Base-by-base conservation (phyloP, 2,329 filamentous ascomycete species). In the Penicillium decumbens region DNA sequence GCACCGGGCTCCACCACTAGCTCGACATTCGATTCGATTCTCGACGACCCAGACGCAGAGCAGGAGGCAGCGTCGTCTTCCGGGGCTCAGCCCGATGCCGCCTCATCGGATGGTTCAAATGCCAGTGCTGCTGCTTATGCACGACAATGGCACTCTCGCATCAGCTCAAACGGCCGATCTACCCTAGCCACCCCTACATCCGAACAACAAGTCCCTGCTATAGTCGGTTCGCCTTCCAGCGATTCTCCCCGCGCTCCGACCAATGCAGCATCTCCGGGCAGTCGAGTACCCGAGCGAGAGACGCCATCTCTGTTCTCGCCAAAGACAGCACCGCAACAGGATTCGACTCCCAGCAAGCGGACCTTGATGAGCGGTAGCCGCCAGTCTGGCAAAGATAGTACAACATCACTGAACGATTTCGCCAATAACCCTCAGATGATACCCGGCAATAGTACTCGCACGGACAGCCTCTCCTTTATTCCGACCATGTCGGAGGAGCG, bases 391-490 rank as follows among this genome's bases (percentile, higher is more conserved):
- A 72, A 57, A 70, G 74, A 71, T 59, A 70, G 52, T 51, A 59
- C 70, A 42, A 76, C 80, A 43, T 81, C 77, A 1, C 73, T 85
- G 18, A 83, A 83, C 56, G 85, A 91, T 27, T 79, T 87, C 56
- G 76, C 80, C 8, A 80, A 80, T 27, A 78, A 80, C 51, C 81
- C 86, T 3, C 82, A 88, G n/a, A 76, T 82, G 25, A 71, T 92
- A 2, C 84, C 87, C 20, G 86, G 86, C 10, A 84, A 83, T 47
- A 81, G 77, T 49, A 84, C 80, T 6, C 81, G 87, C 40, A 92
- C 88, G 1, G 89, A 93, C 67, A 83, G 79, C 42, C 74, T 95
- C 12, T 89, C 88, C 0, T 86, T 90, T 58, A 90, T 93, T 44
- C 88, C 90, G 0, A 92, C 85, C 0, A 75, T 87, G 39, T 75